Base-by-base conservation (phyloP, 805 yeast genomes). In the Myxozyma sirexii region DNA sequence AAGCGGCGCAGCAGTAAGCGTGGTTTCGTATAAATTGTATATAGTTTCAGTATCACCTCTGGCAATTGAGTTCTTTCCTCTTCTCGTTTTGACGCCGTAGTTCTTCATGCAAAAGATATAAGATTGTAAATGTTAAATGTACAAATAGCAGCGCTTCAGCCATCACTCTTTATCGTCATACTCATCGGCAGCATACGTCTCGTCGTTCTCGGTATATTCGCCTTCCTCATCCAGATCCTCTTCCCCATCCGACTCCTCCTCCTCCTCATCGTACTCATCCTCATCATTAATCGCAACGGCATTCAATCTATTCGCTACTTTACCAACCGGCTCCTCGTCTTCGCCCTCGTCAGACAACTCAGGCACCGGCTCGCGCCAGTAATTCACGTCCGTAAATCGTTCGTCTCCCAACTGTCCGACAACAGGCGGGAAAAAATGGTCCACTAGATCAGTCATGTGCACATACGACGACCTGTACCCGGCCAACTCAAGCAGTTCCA, bases 401-500 rank as follows among this genome's bases (percentile, higher is more conserved):
- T 84, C 87, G 55, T 82, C 85, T 8, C 62, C 65, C 4, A 74
- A 69, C 46, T 70, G 71, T 2, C 31, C 56, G 1, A 61, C 54
- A 46, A 84, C 87, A 0, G 97, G 97, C 7, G 99, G 99, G 80
- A 94, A 94, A 73, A 92, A 92, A 73, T 94, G 98, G 74, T 94
- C 99, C 12, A 94, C 97, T 56, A 94, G 79, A 72, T 94, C 98
- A 46, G 94, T 89, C 69, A 94, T 93, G 64, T 85, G 86, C 52
- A 94, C 83, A 72, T 94, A 94, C 0, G 96, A 85, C 54, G 94
- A 86, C 70, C 83, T 88, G 73, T 88, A 90, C 1, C 99, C 99
- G 0, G 97, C 96, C 69, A 94, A 79, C 71, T 94, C 98, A 56
- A 94, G 78, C 64, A 94, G 80, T 74, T 94, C 99, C 96, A 94